Percentiles rank a stretch among this genome's conserved stretches.
These are phyloP conservation scores for Fusarium buxicola DNA, from an alignment of 2,329 filamentous ascomycete genomes.

Conservation along the genomic window DNA sequence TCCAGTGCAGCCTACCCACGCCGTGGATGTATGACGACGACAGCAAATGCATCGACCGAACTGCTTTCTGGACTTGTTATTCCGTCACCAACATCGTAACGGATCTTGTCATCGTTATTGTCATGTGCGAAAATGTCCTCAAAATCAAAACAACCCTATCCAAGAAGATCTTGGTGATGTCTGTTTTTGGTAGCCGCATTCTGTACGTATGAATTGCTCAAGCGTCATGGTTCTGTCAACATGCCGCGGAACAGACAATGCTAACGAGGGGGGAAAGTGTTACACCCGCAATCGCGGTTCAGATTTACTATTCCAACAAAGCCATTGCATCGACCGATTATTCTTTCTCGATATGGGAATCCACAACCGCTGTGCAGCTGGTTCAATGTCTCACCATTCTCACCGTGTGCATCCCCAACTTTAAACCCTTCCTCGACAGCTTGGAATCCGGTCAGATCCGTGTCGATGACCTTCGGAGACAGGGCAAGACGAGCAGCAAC, in stretches of 20 bases:
- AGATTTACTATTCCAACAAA: conserved; percentile 43
- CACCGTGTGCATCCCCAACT: conserved; percentile 45
- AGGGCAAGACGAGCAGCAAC: conserved; percentile 43
- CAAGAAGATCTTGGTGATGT: conserved; percentile 46
- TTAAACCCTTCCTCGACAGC: conserved; percentile 48
- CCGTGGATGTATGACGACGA: conserved; percentile 46
- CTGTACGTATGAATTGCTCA: conserved; percentile 35
- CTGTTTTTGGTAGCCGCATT: conserved; percentile 48
- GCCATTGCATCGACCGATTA: conserved; percentile 39
- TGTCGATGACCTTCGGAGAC: conserved; percentile 44
- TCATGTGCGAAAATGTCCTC: conserved; percentile 46
- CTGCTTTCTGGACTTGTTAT: conserved; percentile 44
- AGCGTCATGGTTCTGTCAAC: neutral
- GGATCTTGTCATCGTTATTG: conserved; percentile 42
- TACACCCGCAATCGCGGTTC: conserved; percentile 44
- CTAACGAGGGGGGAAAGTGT: conserved; percentile 34
- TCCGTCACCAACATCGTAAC: conserved; percentile 48
- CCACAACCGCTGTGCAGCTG: conserved; percentile 40
- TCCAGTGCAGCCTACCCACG: conserved; percentile 43
- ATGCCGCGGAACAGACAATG: neutral
- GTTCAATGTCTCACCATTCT: conserved; percentile 46
- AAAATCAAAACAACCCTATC: conserved; percentile 46
- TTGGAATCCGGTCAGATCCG: conserved; percentile 47
- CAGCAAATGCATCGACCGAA: conserved; percentile 38
- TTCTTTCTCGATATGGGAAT: conserved; percentile 43